Conservation (phyloP, 805 yeast species). For the Brettanomyces nanus region DNA sequence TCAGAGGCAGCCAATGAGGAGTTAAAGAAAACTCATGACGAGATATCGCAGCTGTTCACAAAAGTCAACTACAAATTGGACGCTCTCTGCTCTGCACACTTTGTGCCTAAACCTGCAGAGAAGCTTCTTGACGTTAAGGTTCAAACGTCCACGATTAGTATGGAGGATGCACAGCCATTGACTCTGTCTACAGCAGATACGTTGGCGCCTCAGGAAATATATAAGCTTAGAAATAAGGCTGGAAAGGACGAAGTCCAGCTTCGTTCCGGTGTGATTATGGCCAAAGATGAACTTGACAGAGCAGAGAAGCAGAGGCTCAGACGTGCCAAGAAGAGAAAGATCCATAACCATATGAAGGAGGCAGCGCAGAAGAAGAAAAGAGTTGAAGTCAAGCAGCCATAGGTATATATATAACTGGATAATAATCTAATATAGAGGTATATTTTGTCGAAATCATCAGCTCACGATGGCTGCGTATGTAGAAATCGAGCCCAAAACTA, state of each 20-base stretch:
- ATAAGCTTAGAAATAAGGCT: slow-evolving; percentile 37
- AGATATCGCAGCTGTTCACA: slow-evolving; percentile 58
- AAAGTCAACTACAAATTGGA: slow-evolving; percentile 67
- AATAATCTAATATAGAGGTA: background rate
- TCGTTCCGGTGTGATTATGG: slow-evolving; percentile 70
- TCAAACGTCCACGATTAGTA: slow-evolving; percentile 69
- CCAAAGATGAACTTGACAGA: slow-evolving; percentile 73
- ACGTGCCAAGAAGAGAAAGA: slow-evolving; percentile 78
- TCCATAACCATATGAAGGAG: slow-evolving; percentile 23
- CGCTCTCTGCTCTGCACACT: slow-evolving; percentile 89
- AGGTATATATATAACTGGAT: too few relatives aligned
- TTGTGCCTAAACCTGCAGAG: slow-evolving; percentile 83
- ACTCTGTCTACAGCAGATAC: slow-evolving; percentile 64
- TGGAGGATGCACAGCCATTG: slow-evolving; percentile 97
- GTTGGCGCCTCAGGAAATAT: slow-evolving; percentile 94
- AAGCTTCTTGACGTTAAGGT: slow-evolving; percentile 75
- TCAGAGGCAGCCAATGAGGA: slow-evolving; percentile 44
- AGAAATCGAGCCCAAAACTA: slow-evolving; percentile 47
- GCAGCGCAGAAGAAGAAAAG: slow-evolving; percentile 24
- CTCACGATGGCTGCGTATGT: slow-evolving; percentile 43
- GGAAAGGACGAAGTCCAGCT: slow-evolving; percentile 56
- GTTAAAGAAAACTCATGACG: slow-evolving; percentile 65
- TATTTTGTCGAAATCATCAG: background rate
- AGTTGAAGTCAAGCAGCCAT: slow-evolving; percentile 11
- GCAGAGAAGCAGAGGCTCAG: slow-evolving; percentile 84